Base-by-base conservation (phyloP, 495 filamentous ascomycete species). In the Immersiella caudata region DNA sequence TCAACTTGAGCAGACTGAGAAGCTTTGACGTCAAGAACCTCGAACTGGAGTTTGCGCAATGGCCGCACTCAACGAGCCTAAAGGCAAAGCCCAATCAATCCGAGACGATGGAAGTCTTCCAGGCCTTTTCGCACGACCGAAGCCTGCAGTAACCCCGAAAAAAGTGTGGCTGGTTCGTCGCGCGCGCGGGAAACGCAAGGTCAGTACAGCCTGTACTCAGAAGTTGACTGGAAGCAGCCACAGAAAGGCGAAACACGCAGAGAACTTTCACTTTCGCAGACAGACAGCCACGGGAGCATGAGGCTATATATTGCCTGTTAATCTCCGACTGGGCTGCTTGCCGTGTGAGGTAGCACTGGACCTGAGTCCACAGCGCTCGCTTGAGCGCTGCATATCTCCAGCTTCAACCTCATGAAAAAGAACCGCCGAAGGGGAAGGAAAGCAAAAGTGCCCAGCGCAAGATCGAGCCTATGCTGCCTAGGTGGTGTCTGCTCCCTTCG, bases 261-360 rank as follows among this genome's bases (percentile, higher is more conserved):
- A 33, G 29, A 33, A 33, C 29, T 33, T 33, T 33, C 29, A 4
- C 29, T 33, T 33, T 3, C 29, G 29, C 29, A 33, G 29, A 3
- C 29, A 33, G 29, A 33, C 25, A 35, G 29, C 51, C 56, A 33
- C 35, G 33, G 20, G 21, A 64, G 68, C 68, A 70, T 70, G 68
- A 70, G 52, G 51, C 51, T 54, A 70, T 40, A 70, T 62, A 70
- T 66, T 70, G 59, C 25, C 14, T 18, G 16, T 65, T 68, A 69
- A 69, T 69, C 59, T 71, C 69, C 69, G 69, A 71, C 66, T 68
- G 29, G 69, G 35, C 25, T 24, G 24, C 14, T 20, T 35, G 12
- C 62, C 60, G 60, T 26, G 25, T 24, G 40, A 61, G 57, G 68
- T 70, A 51, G 64, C 65, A 70, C 11, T 60, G 62, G 60, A 18